phyloP scores from a whole-genome alignment of 345 rosid genomes.

The Crucihimalaya himalaica region DNA sequence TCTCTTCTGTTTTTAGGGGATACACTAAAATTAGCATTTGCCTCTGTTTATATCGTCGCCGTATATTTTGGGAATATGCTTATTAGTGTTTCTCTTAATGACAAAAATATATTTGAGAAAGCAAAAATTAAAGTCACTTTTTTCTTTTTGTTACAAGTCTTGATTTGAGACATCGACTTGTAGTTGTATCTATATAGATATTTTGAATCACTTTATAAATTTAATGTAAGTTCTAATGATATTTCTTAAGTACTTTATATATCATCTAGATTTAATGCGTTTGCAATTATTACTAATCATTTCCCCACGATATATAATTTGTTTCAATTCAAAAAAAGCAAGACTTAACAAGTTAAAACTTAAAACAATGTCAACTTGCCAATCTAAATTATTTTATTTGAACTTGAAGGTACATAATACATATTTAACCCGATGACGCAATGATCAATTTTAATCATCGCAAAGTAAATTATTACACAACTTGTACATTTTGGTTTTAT shows the following conservation, averaged over 20 bases:
- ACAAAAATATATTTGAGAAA: not conserved
- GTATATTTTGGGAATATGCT: slow-evolving; percentile 38
- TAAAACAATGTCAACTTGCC: slow-evolving; percentile 14
- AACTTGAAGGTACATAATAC: not conserved
- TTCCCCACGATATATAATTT: slow-evolving; percentile 5
- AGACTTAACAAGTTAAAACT: not conserved
- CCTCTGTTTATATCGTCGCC: slow-evolving; percentile 27
- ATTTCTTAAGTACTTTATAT: not conserved
- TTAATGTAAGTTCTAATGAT: not conserved
- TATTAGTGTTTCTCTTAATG: not conserved
- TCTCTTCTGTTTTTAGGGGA: slow-evolving; percentile 22
- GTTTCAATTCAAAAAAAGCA: not conserved
- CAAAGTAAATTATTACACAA: not conserved
- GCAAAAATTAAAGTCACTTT: not conserved
- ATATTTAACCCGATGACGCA: not conserved
- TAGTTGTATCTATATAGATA: not conserved
- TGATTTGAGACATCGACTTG: not conserved
- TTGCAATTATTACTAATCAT: slow-evolving; percentile 30
- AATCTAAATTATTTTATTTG: slow-evolving; percentile 4
- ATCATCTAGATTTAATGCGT: not conserved
- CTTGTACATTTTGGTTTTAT: not conserved
- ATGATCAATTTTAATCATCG: not conserved
- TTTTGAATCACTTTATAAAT: not conserved
- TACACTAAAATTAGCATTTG: slow-evolving; percentile 32
- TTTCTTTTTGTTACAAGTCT: not conserved